phyloP scores from a whole-genome alignment of 2,329 filamentous ascomycete genomes.

The Herpotrichia juniperi region DNA sequence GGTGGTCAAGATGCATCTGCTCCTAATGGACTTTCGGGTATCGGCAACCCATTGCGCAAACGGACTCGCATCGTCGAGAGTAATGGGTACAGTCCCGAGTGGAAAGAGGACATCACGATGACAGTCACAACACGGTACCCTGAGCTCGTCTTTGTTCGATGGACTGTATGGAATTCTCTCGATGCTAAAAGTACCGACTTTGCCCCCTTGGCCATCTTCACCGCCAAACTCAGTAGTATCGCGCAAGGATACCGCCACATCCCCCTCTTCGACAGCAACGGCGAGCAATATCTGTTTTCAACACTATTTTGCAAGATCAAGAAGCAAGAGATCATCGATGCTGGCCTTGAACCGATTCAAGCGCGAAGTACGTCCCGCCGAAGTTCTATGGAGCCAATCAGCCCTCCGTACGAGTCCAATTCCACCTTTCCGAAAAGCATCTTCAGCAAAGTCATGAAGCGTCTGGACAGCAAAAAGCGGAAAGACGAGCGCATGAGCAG shows the following conservation, averaged over 20 bases:
- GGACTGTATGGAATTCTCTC: conserved; percentile 85
- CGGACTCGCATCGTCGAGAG: conserved; percentile 81
- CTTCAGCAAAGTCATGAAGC: conserved; percentile 51
- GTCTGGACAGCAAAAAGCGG: conserved; percentile 48
- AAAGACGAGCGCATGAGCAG: conserved; percentile 36
- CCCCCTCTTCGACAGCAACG: conserved; percentile 84
- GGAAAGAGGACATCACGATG: conserved; percentile 79
- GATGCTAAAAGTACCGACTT: conserved; percentile 73
- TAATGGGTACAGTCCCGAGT: conserved; percentile 93
- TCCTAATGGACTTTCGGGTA: conserved; percentile 68
- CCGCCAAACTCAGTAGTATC: conserved; percentile 86
- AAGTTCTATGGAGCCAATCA: conserved; percentile 34
- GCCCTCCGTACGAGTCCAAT: conserved; percentile 37
- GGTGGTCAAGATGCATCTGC: conserved; percentile 70
- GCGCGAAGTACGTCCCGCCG: conserved; percentile 28
- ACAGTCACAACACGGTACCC: conserved; percentile 92
- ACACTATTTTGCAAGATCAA: conserved; percentile 90
- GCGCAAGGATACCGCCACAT: conserved; percentile 93
- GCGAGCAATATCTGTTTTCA: conserved; percentile 93
- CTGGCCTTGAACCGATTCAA: conserved; percentile 33
- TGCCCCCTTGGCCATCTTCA: conserved; percentile 82
- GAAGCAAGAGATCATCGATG: conserved; percentile 59
- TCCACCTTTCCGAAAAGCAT: conserved; percentile 37
- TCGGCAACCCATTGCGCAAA: conserved; percentile 75
- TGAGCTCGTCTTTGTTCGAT: conserved; percentile 90